These are phyloP conservation scores for Setomelanomma holmii DNA, from an alignment of 2,329 filamentous ascomycete species.

Conservation along the genomic window DNA sequence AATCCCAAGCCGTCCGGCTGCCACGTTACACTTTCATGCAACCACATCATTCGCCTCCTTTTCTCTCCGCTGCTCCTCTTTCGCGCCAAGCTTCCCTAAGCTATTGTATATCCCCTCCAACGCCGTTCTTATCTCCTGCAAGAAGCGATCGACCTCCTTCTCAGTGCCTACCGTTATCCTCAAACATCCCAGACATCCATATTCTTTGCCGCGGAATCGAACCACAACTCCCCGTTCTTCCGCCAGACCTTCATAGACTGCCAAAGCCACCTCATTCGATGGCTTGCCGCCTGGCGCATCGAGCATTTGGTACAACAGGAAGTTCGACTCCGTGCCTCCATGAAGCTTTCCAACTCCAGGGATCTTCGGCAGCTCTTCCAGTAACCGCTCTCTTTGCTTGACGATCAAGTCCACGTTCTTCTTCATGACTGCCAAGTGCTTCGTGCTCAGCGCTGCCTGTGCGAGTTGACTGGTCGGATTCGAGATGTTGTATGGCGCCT, in stretches of 20 bases:
- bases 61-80: constrained; percentile 56
- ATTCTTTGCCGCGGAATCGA: constrained; percentile 89
- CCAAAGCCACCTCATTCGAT: constrained; percentile 78
- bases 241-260: constrained; percentile 83
- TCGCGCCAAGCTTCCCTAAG: constrained; percentile 32
- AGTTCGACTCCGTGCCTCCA: constrained; percentile 85
- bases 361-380: constrained; percentile 75
- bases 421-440: constrained; percentile 76
- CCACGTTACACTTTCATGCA: no score
- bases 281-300: constrained; percentile 72
- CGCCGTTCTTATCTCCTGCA: constrained; percentile 69
- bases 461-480: constrained; percentile 86
- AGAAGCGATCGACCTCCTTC: constrained; percentile 79
- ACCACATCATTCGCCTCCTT: constrained; percentile 58
- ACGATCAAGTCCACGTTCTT: constrained; percentile 73
- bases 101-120: constrained; percentile 58
- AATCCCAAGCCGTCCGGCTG: no score
- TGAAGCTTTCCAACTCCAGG: constrained; percentile 80
- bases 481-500: constrained; percentile 95
- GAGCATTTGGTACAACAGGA: constrained; percentile 88
- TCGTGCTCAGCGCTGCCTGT: constrained; percentile 69
- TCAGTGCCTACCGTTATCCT: constrained; percentile 93
- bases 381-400: constrained; percentile 76
- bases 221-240: constrained; percentile 90
- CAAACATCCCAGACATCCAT: constrained; percentile 86